Percentiles rank a stretch among this genome's conserved stretches.
These are phyloP conservation scores for Moringa oleifera DNA, from an alignment of 345 rosid species.

Conservation along the genomic window DNA sequence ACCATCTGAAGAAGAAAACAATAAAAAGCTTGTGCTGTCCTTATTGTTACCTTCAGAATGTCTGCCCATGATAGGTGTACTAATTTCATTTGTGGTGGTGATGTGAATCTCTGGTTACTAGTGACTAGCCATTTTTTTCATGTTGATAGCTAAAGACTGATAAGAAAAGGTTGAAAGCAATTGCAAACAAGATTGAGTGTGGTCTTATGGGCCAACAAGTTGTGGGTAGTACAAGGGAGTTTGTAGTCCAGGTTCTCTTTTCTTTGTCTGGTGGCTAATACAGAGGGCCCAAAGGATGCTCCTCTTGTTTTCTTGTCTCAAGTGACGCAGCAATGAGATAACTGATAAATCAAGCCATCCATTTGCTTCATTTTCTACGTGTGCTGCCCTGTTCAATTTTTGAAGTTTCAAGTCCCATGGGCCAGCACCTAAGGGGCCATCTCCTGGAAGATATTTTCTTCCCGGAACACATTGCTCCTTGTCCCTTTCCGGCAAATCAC, in stretches of 20 bases:
- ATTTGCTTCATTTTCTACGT: too few relatives aligned
- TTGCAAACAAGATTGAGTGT: neutral
- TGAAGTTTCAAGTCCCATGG: neutral
- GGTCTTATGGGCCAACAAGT: neutral
- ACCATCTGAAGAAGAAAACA: neutral
- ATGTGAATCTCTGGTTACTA: neutral
- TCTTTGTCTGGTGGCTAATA: neutral
- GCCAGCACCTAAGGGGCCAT: neutral
- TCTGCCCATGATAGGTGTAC: neutral
- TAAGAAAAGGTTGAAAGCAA: neutral
- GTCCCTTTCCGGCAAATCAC: too few relatives aligned
- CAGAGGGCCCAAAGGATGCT: neutral
- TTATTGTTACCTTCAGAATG: neutral
- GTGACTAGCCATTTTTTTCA: too few relatives aligned
- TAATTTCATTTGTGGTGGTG: neutral
- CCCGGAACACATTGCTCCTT: neutral
- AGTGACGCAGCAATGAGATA: too few relatives aligned
- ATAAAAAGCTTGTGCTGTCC: neutral
- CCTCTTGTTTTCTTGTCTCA: neutral
- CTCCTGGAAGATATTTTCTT: neutral
- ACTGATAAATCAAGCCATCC: too few relatives aligned
- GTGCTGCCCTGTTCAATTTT: neutral
- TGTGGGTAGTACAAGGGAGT: neutral
- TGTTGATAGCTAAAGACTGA: neutral
- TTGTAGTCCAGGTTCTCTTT: neutral